Evolutionary conservation across 768 basidiomycete genomes (phyloP), one percentile per base, ranked within the genome.

Genomic region (Phaeolepiota aurea): DNA sequence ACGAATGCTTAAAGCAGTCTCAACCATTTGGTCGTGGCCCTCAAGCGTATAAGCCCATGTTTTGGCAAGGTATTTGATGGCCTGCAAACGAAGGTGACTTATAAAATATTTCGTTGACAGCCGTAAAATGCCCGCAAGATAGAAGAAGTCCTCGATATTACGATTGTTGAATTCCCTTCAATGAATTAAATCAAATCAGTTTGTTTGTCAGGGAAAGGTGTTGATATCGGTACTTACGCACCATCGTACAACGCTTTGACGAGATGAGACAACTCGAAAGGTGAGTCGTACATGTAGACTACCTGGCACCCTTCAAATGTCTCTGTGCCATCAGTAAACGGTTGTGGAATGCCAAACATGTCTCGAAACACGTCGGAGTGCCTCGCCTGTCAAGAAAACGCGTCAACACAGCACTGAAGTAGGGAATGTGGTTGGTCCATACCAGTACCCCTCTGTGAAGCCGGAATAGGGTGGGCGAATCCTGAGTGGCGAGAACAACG

Each of bases 31-130:
- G 44, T 79, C 76, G 46, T 79, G 77, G 7, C 73, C 74, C 28
- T 63, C 55, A 3, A 81, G 63, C 2, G 76, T 76, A 35, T 66
- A 57, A 9, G 69, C 57, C 78, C 77, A 81, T 1, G 68, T 74
- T 41, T 64, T 53, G 11, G 64, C 54, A 11, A 81, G 64, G 41
- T 68, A 62, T 37, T 58, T 58, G 40, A 79, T 70, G 23, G 71
- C 72, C 44, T 72, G 63, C n/a, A 52, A 49, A n/a, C 77, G 72
- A 4, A 79, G 64, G 37, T 68, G 64, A 4, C 57, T 49, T 22
- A 79, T 69, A 50, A 78, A 72, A 42, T 81, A 81, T 47, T 81
- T 81, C 20, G 71, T 76, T 9, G 77, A 53, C 10, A 81, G 58
- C 14, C 77, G 76, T 12, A 81, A 58, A 31, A 79, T 71, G 3